Conservation (phyloP, 1,139 yeast genomes). For the Pichia sp. region DNA sequence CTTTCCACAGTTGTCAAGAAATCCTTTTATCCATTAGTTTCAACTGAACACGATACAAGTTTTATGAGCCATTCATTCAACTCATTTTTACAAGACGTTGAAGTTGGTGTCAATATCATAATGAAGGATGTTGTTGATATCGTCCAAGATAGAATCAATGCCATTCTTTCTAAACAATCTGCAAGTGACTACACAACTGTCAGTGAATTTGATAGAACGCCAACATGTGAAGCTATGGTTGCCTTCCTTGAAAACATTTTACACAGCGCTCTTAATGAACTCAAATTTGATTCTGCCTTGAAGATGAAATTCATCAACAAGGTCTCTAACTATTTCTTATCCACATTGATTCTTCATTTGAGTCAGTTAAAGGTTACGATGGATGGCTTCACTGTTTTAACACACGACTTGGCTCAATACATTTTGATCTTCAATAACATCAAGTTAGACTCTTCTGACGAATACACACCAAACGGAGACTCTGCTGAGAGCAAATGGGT, state of each 20-base stretch:
- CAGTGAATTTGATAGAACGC: slow-evolving; percentile 56
- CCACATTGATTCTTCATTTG: slow-evolving; percentile 67
- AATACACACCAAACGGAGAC: background rate
- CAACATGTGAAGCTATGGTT: slow-evolving; percentile 64
- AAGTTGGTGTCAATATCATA: slow-evolving; percentile 65
- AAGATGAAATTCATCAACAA: slow-evolving; percentile 33
- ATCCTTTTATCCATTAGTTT: slow-evolving; percentile 63
- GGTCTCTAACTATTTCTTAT: slow-evolving; percentile 61
- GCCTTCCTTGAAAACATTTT: slow-evolving; percentile 37
- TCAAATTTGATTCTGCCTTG: slow-evolving; percentile 23
- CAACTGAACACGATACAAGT: slow-evolving; percentile 35
- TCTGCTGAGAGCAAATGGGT: slow-evolving; percentile 11
- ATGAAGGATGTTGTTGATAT: slow-evolving; percentile 56
- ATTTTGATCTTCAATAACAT: slow-evolving; percentile 64
- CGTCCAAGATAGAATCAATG: slow-evolving; percentile 45
- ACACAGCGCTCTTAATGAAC: slow-evolving; percentile 16
- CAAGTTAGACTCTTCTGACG: slow-evolving; percentile 37
- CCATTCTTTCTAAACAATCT: slow-evolving; percentile 58
- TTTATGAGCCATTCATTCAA: slow-evolving; percentile 67
- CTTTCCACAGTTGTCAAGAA: slow-evolving; percentile 72
- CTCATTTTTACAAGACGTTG: slow-evolving; percentile 64
- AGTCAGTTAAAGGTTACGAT: slow-evolving; percentile 75
- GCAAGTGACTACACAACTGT: slow-evolving; percentile 52
- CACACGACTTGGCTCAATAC: slow-evolving; percentile 80
- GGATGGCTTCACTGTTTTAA: slow-evolving; percentile 80